Evolutionary conservation across 768 basidiomycete genomes (phyloP).

Genomic region (Boletus reticulatus): DNA sequence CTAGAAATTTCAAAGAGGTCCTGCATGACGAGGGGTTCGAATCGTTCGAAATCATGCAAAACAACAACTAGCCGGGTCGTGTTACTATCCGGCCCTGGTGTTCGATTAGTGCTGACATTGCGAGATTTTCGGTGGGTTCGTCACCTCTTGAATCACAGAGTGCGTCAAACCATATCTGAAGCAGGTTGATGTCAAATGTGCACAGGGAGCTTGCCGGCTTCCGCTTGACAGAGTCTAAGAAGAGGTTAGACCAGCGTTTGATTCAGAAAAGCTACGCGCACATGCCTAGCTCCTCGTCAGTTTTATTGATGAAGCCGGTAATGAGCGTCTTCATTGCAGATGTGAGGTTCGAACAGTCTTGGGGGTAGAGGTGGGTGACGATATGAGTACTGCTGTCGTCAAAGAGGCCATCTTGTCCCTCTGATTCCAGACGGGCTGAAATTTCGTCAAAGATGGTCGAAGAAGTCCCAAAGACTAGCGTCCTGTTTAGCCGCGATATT

Average conservation of each 20-base stretch:
- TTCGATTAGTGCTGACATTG: background rate
- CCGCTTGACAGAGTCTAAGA: conserved; percentile 39
- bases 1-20: conserved; percentile 74
- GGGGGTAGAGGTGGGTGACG: conserved; percentile 53
- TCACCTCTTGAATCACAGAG: conserved; percentile 39
- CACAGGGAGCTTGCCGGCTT: conserved; percentile 53
- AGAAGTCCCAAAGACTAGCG: conserved; percentile 44
- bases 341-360: conserved; percentile 52
- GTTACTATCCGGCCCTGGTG: conserved; percentile 13
- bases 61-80: conserved; percentile 51
- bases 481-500: conserved; percentile 1
- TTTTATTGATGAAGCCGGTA: conserved; percentile 46
- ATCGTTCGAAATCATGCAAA: conserved; percentile 74
- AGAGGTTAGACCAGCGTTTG: background rate
- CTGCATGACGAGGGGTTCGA: conserved; percentile 59
- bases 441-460: conserved; percentile 48
- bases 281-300: conserved; percentile 30
- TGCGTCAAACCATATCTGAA: conserved; percentile 59
- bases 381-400: conserved; percentile 23
- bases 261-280: conserved; percentile 12
- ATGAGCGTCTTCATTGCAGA: conserved; percentile 56
- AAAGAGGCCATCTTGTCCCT: conserved; percentile 23
- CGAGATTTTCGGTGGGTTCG: conserved; percentile 8
- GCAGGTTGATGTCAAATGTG: conserved; percentile 56
- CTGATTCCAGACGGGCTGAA: conserved; percentile 33